A percentile compares a stretch with the other conserved stretches of the same genome.
phyloP scores from a whole-genome alignment of 1,139 yeast genomes.

The Candida albicans region DNA sequence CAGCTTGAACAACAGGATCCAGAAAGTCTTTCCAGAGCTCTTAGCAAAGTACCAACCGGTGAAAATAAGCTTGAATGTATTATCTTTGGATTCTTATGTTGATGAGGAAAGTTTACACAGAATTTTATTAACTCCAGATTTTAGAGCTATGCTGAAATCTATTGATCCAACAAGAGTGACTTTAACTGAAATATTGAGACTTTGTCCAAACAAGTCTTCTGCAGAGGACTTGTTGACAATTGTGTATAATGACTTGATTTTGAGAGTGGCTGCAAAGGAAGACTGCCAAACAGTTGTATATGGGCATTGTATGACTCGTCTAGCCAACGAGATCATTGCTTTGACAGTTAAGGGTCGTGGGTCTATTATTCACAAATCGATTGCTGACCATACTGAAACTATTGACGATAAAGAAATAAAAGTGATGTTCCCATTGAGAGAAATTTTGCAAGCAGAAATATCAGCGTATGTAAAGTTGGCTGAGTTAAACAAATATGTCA shows the following conservation, averaged over 20 bases:
- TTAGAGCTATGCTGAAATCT: conserved; percentile 22
- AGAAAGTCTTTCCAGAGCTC: conserved; percentile 22
- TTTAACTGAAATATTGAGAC: conserved; percentile 28
- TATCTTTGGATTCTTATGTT: conserved; percentile 41
- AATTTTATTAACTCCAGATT: conserved; percentile 28
- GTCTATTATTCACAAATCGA: conserved; percentile 52
- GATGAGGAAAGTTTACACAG: conserved; percentile 25
- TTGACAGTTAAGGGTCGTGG: conserved; percentile 93
- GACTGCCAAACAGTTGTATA: conserved; percentile 58
- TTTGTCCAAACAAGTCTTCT: conserved; percentile 54
- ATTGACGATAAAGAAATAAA: conserved; percentile 34
- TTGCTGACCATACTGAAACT: conserved; percentile 46
- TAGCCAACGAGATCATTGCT: conserved; percentile 78
- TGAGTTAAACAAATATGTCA: conserved; percentile 23
- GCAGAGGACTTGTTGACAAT: conserved; percentile 59
- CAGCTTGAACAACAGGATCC: conserved; percentile 18
- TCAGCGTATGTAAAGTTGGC: conserved; percentile 48
- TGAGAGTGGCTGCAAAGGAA: conserved; percentile 46
- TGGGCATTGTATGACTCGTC: conserved; percentile 79
- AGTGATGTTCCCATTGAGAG: conserved; percentile 70
- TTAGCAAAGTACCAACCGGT: conserved; percentile 23
- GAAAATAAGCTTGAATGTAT: conserved; percentile 32
- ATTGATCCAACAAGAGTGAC: conserved; percentile 11
- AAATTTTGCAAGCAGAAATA: conserved; percentile 67
- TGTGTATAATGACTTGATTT: conserved; percentile 49